Conservation (phyloP, 495 filamentous ascomycete genomes). For the Elaphomyces granulatus region DNA sequence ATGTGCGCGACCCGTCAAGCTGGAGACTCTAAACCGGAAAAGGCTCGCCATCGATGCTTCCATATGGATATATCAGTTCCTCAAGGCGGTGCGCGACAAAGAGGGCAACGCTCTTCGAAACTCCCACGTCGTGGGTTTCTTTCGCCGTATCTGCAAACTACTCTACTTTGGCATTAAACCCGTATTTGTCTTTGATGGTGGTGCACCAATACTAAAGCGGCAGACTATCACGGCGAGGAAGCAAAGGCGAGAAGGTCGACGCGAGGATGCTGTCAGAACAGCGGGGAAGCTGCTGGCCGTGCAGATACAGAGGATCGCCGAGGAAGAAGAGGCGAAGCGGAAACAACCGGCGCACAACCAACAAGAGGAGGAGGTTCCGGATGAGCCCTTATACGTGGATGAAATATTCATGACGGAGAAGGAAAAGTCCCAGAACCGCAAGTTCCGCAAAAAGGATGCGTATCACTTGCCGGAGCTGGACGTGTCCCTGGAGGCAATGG, state of each 20-base stretch:
- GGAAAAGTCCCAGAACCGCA: conserved; percentile 58
- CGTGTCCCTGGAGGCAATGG: conserved; percentile 64
- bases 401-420: conserved; percentile 68
- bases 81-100: conserved; percentile 96
- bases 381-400: conserved; percentile 73
- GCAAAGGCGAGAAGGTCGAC: conserved; percentile 65
- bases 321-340: conserved; percentile 61
- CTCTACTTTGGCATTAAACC: conserved; percentile 93
- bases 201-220: conserved; percentile 78
- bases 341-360: conserved; percentile 26
- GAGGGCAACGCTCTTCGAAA: conserved; percentile 95
- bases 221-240: conserved; percentile 75
- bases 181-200: conserved; percentile 96
- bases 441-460: conserved; percentile 79
- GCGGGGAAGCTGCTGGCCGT: conserved; percentile 81
- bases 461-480: conserved; percentile 87
- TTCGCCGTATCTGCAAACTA: conserved; percentile 92
- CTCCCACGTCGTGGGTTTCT: conserved; percentile 92
- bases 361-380: conserved; percentile 44
- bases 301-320: conserved; percentile 78
- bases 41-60: conserved; percentile 93
- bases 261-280: conserved; percentile 84
- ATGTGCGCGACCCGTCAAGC: conserved; percentile 69
- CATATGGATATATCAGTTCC: conserved; percentile 99
- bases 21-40: conserved; percentile 89